Evolutionary conservation across 2,329 filamentous ascomycete species (phyloP), one percentile per base, ranked within the genome.

Genomic region (Curvularia verruculosa): DNA sequence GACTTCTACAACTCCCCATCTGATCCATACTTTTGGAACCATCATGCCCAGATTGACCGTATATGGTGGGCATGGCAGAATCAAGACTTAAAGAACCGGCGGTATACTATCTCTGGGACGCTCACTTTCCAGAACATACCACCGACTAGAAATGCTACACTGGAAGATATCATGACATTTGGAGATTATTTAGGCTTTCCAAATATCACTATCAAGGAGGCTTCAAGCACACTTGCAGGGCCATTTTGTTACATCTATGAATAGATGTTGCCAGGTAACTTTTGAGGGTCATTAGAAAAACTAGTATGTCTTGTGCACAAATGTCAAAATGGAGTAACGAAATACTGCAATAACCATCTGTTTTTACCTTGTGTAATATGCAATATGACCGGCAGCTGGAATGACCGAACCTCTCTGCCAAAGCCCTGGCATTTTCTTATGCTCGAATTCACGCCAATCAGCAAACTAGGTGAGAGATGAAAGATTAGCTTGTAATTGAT

Each of bases 61-160:
- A 64, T 76, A 3, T 83, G 75, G 73, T 81, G 79, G 79, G 80
- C 78, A 13, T 83, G 81, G 81, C 81, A 84, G 68, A 80, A 78
- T 54, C 66, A 76, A 34, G 73, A 81, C 49, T 59, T 73, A 37
- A 56, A 68, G 47, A 69, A 70, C 7, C 70, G 80, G 13, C 70
- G 72, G 46, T 66, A 71, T 49, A 69, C 67, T 13, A 76, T 83
- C 58, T 70, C 66, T 7, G 81, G 79, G 1, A 82, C 80, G 9
- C 73, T 73, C 9, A 82, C 80, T 1, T 74, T 81, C 15, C 69
- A 77, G 49, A 79, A 80, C 49, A 46, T 56, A 3, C 80, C 81
- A 2, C 73, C 78, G 2, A 79, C 76, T 37, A 57, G 77, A 6
- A 78, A 81, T 52, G 77, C 80, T 34, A 81, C 78, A 3, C 68